Evolutionary conservation across 768 basidiomycete genomes (phyloP).

Genomic region (Rhodosporidiobolus sp.): DNA sequence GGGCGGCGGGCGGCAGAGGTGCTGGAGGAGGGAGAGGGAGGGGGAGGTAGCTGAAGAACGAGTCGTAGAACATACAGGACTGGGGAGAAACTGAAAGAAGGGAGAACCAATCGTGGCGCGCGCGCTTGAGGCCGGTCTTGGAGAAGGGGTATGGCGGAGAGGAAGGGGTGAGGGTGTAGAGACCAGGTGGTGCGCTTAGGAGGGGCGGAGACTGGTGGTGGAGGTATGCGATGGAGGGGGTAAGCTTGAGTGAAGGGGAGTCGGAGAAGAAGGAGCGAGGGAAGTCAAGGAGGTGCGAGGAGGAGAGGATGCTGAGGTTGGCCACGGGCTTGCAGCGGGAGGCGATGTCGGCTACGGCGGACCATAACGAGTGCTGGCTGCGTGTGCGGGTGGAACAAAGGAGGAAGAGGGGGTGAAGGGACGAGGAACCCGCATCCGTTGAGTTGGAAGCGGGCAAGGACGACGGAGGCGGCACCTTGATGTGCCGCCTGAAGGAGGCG

Average conservation of each 20-base stretch:
- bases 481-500: background rate
- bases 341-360: background rate
- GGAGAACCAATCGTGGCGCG: no score
- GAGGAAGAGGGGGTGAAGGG: background rate
- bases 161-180: background rate
- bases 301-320: background rate
- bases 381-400: background rate
- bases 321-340: background rate
- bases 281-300: background rate
- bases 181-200: background rate
- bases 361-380: background rate
- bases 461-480: background rate
- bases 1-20: background rate
- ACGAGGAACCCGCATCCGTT: no score
- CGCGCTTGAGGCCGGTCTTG: background rate
- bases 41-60: slow-evolving; percentile 82
- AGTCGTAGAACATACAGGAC: slow-evolving; percentile 5
- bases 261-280: background rate
- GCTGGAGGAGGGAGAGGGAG: slow-evolving; percentile 44
- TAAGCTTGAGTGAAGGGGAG: background rate
- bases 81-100: background rate
- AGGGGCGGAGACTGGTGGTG: background rate
- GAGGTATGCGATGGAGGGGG: background rate
- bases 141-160: background rate
- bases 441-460: background rate